Evolutionary conservation across 208 protist genomes (phyloP).

Genomic region (Trypanosoma cruzi): DNA sequence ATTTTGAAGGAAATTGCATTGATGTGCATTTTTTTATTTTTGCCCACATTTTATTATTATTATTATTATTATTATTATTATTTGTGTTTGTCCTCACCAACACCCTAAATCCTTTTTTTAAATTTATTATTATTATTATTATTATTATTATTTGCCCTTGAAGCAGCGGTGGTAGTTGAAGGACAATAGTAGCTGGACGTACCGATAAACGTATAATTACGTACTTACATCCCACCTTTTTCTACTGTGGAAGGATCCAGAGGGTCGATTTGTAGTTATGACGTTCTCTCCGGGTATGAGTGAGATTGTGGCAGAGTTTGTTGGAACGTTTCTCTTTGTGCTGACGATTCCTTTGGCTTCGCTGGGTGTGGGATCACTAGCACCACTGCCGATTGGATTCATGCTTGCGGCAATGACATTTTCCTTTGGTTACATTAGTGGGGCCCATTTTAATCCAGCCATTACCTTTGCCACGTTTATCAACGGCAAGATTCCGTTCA

Average conservation of each 20-base stretch:
- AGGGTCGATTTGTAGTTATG: neutral
- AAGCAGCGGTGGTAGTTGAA: neutral
- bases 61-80: slow-evolving; percentile 4
- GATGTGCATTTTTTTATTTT: slow-evolving; percentile 3
- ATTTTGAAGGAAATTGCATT: neutral
- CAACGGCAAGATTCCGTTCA: slow-evolving; percentile 75
- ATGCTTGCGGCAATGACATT: slow-evolving; percentile 89
- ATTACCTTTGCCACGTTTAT: slow-evolving; percentile 90
- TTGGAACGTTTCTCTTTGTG: slow-evolving; percentile 88
- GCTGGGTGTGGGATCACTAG: slow-evolving; percentile 64
- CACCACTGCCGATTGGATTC: slow-evolving; percentile 88
- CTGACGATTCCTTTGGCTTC: slow-evolving; percentile 75
- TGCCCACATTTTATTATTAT: slow-evolving; percentile 8
- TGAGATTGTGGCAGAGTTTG: slow-evolving; percentile 78
- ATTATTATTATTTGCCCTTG: neutral
- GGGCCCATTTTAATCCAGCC: slow-evolving; percentile 94
- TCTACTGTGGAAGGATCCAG: neutral
- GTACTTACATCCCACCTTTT: neutral
- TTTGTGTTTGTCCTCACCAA: neutral
- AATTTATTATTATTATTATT: slow-evolving; percentile 13
- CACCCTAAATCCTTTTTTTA: slow-evolving; percentile 2
- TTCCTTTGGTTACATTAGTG: slow-evolving; percentile 92
- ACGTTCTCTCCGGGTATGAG: slow-evolving; percentile 72
- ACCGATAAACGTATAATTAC: neutral
- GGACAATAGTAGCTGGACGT: neutral